These are phyloP conservation scores for Globisporangium paroecandrum DNA, from an alignment of 352 stramenopile species.

Conservation along the genomic window DNA sequence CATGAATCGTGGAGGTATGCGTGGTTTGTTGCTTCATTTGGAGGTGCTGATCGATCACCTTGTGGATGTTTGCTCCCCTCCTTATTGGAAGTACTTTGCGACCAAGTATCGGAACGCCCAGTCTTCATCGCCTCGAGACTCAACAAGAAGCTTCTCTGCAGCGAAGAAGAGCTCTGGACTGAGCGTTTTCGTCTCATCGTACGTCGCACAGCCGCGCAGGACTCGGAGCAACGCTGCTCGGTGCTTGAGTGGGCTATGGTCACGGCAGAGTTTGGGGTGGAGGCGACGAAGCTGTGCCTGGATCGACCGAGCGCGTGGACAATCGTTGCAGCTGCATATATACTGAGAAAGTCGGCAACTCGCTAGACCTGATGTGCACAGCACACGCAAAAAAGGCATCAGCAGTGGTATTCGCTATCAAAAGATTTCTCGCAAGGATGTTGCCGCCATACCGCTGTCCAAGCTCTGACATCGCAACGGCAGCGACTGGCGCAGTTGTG, in stretches of 20 bases:
- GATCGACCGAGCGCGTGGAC: constrained; percentile 46
- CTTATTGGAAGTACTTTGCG: constrained; percentile 10
- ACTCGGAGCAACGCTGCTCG: constrained; percentile 39
- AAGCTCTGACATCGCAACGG: constrained; percentile 7
- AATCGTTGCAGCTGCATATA: constrained; percentile 61
- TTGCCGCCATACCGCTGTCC: background rate
- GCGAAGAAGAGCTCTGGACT: constrained; percentile 36
- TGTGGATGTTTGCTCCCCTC: background rate
- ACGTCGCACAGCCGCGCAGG: constrained; percentile 59
- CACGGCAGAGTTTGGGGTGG: constrained; percentile 27
- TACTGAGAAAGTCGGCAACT: constrained; percentile 23
- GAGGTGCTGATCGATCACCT: background rate
- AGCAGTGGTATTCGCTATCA: background rate
- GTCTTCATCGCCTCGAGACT: constrained; percentile 47
- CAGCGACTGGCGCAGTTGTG: background rate
- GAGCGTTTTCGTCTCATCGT: constrained; percentile 61
- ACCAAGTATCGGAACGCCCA: constrained; percentile 54
- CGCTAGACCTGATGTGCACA: background rate
- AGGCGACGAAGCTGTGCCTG: constrained; percentile 36
- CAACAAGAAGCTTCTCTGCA: constrained; percentile 46
- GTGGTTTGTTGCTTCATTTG: background rate
- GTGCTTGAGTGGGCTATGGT: background rate
- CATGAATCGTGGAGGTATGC: background rate
- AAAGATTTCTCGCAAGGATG: background rate
- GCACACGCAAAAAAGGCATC: background rate